phyloP scores from a whole-genome alignment of 2,329 filamentous ascomycete species.

The Fusarium sp. region DNA sequence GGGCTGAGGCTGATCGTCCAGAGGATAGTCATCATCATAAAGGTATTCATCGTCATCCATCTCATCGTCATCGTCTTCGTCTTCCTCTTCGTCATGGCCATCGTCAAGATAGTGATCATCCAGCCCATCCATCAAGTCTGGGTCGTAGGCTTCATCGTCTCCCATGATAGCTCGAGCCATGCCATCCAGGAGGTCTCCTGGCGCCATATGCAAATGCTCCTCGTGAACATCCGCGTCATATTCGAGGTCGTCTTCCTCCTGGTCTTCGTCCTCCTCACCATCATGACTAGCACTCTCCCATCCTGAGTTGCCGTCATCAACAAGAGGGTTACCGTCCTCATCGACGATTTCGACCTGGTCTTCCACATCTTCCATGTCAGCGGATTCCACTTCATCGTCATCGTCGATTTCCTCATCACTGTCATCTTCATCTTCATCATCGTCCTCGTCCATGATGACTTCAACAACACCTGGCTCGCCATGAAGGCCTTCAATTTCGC shows the following conservation, averaged over 20 bases:
- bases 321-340: conserved; percentile 72
- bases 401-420: conserved; percentile 70
- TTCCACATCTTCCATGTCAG: conserved; percentile 67
- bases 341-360: conserved; percentile 72
- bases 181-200: conserved; percentile 64
- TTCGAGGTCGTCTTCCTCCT: conserved; percentile 68
- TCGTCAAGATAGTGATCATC: conserved; percentile 70
- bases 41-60: conserved; percentile 77
- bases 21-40: conserved; percentile 72
- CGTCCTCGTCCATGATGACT: conserved; percentile 84
- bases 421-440: conserved; percentile 74
- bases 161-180: conserved; percentile 70
- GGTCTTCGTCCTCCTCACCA: conserved; percentile 68
- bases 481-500: conserved; percentile 83
- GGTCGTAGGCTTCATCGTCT: conserved; percentile 67
- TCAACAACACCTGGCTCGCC: conserved; percentile 75
- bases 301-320: conserved; percentile 72
- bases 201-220: conserved; percentile 63
- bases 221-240: conserved; percentile 71
- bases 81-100: conserved; percentile 71
- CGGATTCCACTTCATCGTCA: conserved; percentile 60
- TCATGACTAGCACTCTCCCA: conserved; percentile 72
- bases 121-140: conserved; percentile 66
- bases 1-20: conserved; percentile 61
- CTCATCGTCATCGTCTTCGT: conserved; percentile 78